A percentile compares a stretch with the other conserved stretches of the same genome.
phyloP scores from a whole-genome alignment of 1,139 yeast species.

The Yarrowia galli region DNA sequence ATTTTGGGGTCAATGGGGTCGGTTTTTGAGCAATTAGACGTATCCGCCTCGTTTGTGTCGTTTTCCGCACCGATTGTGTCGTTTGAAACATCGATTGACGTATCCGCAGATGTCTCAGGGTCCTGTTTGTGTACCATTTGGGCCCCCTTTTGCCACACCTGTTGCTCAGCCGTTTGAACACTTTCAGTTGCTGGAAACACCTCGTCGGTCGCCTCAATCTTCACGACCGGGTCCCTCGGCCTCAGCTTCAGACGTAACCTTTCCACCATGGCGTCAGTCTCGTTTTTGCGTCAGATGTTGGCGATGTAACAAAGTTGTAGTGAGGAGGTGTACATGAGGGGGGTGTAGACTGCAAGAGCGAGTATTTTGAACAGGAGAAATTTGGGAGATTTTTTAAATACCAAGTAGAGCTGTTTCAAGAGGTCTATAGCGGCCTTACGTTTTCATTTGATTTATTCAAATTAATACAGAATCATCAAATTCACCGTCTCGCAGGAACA shows the following conservation, averaged over 20 bases:
- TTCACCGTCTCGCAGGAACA: too few species aligned
- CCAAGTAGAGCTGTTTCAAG: neutral
- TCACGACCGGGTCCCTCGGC: neutral
- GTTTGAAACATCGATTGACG: too few species aligned
- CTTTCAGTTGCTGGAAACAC: neutral
- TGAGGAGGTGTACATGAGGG: neutral
- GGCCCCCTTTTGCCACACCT: neutral
- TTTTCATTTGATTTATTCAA: neutral
- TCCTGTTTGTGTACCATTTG: neutral
- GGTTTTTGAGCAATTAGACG: neutral
- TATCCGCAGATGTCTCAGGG: too few species aligned
- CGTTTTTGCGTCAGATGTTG: neutral
- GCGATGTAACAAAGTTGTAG: conserved; percentile 9
- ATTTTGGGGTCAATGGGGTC: neutral
- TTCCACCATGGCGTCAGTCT: conserved; percentile 16
- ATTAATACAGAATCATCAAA: neutral
- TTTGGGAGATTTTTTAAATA: too few species aligned
- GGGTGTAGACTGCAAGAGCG: too few species aligned
- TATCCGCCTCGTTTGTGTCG: neutral
- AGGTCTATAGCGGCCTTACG: neutral
- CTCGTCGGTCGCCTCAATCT: conserved; percentile 11
- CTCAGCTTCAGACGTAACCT: conserved; percentile 26
- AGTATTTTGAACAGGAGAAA: too few species aligned
- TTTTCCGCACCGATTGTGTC: neutral
- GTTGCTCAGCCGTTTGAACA: neutral